Percentiles rank a stretch among this genome's conserved stretches.
These are phyloP conservation scores for Euphrasia arctica DNA, from an alignment of 305 asterid species.

Conservation along the genomic window DNA sequence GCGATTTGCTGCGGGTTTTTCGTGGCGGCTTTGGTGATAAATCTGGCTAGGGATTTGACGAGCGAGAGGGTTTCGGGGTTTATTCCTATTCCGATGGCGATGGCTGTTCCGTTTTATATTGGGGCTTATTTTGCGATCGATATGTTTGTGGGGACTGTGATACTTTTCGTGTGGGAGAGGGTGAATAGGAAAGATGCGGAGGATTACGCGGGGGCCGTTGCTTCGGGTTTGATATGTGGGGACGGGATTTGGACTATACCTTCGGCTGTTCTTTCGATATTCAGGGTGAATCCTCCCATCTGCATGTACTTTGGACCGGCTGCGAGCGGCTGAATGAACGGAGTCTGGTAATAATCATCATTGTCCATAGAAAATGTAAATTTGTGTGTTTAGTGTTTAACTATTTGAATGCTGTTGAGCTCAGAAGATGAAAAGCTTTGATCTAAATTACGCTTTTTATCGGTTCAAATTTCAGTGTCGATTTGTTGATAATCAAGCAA, in stretches of 20 bases:
- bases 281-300: conserved; percentile 84
- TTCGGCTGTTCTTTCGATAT: conserved; percentile 86
- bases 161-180: conserved; percentile 80
- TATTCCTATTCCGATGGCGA: conserved; percentile 95
- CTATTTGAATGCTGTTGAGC: too few species aligned
- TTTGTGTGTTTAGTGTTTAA: neutral
- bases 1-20: conserved; percentile 74
- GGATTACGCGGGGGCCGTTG: conserved; percentile 85
- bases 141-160: conserved; percentile 92
- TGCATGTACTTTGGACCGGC: conserved; percentile 92
- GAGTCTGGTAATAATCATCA: neutral
- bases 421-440: too few species aligned
- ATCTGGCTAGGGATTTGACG: conserved; percentile 63
- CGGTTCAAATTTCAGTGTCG: neutral
- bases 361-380: conserved; percentile 27
- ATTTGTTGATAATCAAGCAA: too few species aligned
- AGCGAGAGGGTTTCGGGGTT: conserved; percentile 57
- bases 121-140: conserved; percentile 97
- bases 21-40: conserved; percentile 64
- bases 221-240: conserved; percentile 91
- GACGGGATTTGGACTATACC: conserved; percentile 98
- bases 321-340: conserved; percentile 47
- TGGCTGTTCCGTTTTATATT: conserved; percentile 92
- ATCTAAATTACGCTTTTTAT: neutral
- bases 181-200: conserved; percentile 68